phyloP scores from a whole-genome alignment of 2,329 filamentous ascomycete genomes.

The Trichoderma sp. region DNA sequence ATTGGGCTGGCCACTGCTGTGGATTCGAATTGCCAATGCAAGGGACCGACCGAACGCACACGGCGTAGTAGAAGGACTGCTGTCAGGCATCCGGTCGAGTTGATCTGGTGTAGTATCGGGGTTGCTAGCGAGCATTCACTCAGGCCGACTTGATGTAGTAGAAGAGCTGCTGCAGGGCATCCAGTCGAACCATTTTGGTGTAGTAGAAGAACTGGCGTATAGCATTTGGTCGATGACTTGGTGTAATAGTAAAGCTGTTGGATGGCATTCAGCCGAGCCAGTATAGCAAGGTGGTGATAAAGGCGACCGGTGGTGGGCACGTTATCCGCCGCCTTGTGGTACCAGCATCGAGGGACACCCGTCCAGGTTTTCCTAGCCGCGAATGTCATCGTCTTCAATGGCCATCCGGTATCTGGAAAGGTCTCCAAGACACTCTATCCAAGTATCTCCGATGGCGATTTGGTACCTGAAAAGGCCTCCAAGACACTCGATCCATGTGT shows the following conservation, averaged over 20 bases:
- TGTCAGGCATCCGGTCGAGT: too few relatives aligned
- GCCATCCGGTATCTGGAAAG: constrained; percentile 68
- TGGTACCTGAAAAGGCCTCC: constrained; percentile 73
- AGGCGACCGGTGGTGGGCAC: constrained; percentile 74
- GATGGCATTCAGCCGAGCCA: constrained; percentile 68
- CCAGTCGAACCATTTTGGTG: too few relatives aligned
- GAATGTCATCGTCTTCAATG: constrained; percentile 78
- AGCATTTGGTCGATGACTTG: too few relatives aligned
- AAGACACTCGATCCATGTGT: constrained; percentile 90
- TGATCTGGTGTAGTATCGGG: too few relatives aligned
- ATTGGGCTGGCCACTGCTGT: too few relatives aligned
- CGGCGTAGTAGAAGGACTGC: too few relatives aligned
- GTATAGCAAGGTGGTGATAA: constrained; percentile 84
- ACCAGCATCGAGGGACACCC: constrained; percentile 78
- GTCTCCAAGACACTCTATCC: constrained; percentile 90
- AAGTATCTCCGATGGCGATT: constrained; percentile 83
- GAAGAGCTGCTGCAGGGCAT: constrained; percentile 33
- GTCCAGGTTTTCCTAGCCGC: constrained; percentile 79
- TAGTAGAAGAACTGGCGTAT: background rate
- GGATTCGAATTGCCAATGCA: too few relatives aligned
- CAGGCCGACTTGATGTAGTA: background rate
- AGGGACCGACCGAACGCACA: too few relatives aligned
- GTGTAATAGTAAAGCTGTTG: constrained; percentile 72
- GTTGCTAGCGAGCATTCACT: constrained; percentile 5
- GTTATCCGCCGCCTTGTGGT: constrained; percentile 76